These are phyloP conservation scores for Polymyxa betae DNA, from an alignment of 208 protist genomes.

Conservation along the genomic window DNA sequence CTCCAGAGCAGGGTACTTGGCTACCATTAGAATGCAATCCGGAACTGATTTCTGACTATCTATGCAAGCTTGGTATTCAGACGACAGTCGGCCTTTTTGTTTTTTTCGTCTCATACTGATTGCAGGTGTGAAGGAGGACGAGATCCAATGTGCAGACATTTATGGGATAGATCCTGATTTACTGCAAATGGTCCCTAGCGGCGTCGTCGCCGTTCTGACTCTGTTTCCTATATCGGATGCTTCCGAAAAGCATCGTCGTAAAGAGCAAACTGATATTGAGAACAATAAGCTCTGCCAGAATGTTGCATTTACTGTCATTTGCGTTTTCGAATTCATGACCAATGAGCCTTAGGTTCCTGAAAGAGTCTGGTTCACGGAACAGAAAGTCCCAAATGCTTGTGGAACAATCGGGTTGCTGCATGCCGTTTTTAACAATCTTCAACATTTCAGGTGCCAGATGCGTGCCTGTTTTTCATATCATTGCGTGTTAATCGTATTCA, in stretches of 20 bases:
- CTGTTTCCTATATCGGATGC: conserved; percentile 36
- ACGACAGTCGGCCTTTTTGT: not conserved
- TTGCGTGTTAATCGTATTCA: no score
- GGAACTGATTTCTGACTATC: conserved; percentile 35
- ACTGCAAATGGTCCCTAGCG: conserved; percentile 19
- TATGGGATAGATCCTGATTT: conserved; percentile 55
- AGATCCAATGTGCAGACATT: not conserved
- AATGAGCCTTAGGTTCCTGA: not conserved
- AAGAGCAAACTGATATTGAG: no score
- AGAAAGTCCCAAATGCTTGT: conserved; percentile 62
- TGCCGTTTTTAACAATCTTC: conserved; percentile 58
- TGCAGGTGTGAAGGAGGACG: not conserved
- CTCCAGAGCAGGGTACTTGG: no score
- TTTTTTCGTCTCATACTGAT: not conserved
- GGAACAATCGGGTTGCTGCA: conserved; percentile 65
- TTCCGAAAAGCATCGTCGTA: not conserved
- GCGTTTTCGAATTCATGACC: not conserved
- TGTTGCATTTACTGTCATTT: not conserved
- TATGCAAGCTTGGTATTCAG: conserved; percentile 25
- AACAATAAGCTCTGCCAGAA: conserved; percentile 2
- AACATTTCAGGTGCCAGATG: not conserved
- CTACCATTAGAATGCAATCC: conserved; percentile 60
- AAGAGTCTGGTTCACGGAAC: conserved; percentile 57
- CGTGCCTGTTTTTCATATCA: no score
- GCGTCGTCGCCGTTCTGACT: conserved; percentile 46